Base-by-base conservation (phyloP, 2,329 filamentous ascomycete genomes). In the Fusarium verrucosum region DNA sequence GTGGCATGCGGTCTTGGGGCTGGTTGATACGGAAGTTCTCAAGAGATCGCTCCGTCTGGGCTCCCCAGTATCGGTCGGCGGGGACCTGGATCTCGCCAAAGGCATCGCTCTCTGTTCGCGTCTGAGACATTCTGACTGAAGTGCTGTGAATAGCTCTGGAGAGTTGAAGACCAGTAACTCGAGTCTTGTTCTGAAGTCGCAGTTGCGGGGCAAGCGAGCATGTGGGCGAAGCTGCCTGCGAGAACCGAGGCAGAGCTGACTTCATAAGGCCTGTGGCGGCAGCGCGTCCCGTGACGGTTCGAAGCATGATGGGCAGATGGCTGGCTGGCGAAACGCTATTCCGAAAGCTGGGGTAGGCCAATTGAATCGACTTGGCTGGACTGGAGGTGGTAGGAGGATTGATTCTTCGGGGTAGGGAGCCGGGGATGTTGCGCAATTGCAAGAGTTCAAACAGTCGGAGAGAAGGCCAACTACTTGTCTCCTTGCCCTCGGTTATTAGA, bases 11-110 rank as follows among this genome's bases (percentile, higher is more conserved):
- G 78, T 99, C 95, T 81, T 97, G 92, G 61, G 95, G 95, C 85
- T 98, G 95, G 83, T 98, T 98, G 88, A 99, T 98, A 79, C 90
- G 91, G 86, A 99, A 99, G 85, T 99, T 99, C 80, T 91, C 90
- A 78, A 98, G 87, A 49, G 94, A 98, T 70, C 94, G 90, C 86
- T 97, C 91, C 51, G 94, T 97, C 85, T 97, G 94, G 62, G 94
- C 94, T 76, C 95, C 95, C 94, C 95, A 99, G 86, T 99, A 99
- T 84, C 91, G 94, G 87, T 97, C 92, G 68, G 86, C 85, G 37
- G 91, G 86, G 71, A 98, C 94, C 83, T 97, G 88, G 78, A 99
- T 87, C 83, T 96, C 93, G 81, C 95, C 95, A 84, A 98, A 98
- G 80, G 95, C 95, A 84, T 99, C 95, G 80, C 88, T 95, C 82